Conservation (phyloP, 1,284 basidiomycete species). For the Apiotrichum porosum region DNA sequence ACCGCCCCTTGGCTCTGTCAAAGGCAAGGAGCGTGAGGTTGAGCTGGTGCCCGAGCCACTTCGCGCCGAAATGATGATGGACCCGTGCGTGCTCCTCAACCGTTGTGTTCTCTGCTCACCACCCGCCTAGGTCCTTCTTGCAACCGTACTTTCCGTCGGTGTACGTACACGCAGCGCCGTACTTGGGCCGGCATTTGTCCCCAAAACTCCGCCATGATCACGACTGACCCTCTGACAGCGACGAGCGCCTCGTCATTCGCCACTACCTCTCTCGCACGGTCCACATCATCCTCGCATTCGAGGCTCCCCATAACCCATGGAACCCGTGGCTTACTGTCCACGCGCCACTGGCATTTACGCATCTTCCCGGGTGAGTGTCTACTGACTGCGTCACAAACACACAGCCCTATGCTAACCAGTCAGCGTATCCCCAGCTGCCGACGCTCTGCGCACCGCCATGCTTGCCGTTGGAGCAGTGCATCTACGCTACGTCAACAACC, state of each 20-base stretch:
- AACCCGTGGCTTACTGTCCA: conserved; percentile 39
- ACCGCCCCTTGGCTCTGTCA: conserved; percentile 18
- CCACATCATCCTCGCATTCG: conserved; percentile 36
- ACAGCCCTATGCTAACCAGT: background rate
- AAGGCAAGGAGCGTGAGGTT: conserved; percentile 21
- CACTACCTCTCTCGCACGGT: conserved; percentile 37
- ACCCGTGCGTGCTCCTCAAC: conserved; percentile 30
- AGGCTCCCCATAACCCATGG: conserved; percentile 25
- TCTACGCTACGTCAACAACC: conserved; percentile 28
- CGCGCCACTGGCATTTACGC: conserved; percentile 34
- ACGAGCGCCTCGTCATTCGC: conserved; percentile 38
- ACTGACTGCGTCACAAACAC: background rate
- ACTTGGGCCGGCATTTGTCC: too few species aligned
- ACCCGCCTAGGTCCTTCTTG: conserved; percentile 28
- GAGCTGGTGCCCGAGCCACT: conserved; percentile 25
- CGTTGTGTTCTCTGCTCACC: too few species aligned
- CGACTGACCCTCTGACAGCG: conserved; percentile 13
- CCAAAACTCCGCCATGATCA: too few species aligned
- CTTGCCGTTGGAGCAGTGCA: conserved; percentile 38
- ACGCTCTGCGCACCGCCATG: conserved; percentile 34
- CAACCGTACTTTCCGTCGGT: conserved; percentile 40
- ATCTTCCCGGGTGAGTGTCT: conserved; percentile 28
- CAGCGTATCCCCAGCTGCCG: conserved; percentile 26
- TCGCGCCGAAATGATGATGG: conserved; percentile 36
- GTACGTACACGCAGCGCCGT: too few species aligned